Evolutionary conservation across 208 protist genomes (phyloP).

Genomic region (Tritrichomonas musculus): DNA sequence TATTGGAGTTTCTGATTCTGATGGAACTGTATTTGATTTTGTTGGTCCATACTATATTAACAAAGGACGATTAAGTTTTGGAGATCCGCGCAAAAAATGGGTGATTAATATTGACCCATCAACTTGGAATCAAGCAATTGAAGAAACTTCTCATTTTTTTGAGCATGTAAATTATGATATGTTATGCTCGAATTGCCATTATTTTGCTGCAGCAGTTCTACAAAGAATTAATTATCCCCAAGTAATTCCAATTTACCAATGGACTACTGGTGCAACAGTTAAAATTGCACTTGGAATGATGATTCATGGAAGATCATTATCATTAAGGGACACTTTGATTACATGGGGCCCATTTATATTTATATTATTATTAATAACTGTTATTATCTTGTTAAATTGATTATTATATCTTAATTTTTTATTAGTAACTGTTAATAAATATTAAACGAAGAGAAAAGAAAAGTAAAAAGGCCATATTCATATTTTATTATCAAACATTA

Average conservation of each 20-base stretch:
- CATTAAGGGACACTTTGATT: background rate
- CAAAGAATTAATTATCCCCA: background rate
- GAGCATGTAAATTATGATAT: background rate
- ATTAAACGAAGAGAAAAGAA: no score
- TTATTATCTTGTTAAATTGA: background rate
- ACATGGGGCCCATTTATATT: background rate
- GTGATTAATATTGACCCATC: background rate
- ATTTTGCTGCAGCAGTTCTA: background rate
- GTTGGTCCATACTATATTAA: background rate
- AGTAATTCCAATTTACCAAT: background rate
- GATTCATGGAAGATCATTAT: background rate
- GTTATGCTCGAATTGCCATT: conserved; percentile 14
- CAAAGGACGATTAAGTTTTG: background rate
- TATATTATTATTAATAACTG: background rate
- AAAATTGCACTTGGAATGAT: background rate
- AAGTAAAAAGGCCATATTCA: no score
- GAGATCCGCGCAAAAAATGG: background rate
- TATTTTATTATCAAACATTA: no score
- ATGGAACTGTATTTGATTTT: conserved; percentile 3
- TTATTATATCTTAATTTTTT: no score
- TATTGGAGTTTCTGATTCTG: background rate
- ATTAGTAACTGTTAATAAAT: no score
- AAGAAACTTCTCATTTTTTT: background rate
- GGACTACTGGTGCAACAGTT: background rate
- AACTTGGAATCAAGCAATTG: background rate